Conservation (phyloP, 2,329 filamentous ascomycete species). For the Teratosphaeria pseudoeucalypti region DNA sequence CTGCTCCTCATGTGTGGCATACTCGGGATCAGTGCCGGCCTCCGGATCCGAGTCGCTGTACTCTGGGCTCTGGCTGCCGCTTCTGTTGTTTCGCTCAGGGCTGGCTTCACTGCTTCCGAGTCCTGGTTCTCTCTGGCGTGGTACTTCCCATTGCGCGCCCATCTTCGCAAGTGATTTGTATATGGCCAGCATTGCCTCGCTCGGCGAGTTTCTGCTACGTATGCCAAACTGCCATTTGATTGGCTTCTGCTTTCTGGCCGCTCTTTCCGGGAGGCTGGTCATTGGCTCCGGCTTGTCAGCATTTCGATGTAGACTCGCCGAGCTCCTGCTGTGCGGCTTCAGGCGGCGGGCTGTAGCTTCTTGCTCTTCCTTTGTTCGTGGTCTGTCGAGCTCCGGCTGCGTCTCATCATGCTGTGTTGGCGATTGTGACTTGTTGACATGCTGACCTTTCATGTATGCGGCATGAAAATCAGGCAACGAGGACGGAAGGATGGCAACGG, state of each 20-base stretch:
- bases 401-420: conserved; percentile 31
- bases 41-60: conserved; percentile 30
- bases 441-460: conserved; percentile 68
- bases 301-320: conserved; percentile 14
- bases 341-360: conserved; percentile 70
- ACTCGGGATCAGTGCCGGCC: conserved; percentile 28
- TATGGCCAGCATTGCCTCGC: conserved; percentile 88
- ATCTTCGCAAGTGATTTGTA: conserved; percentile 84
- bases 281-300: conserved; percentile 41
- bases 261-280: conserved; percentile 40
- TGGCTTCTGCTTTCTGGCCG: conserved; percentile 43
- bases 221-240: conserved; percentile 98
- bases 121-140: conserved; percentile 23
- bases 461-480: conserved; percentile 85
- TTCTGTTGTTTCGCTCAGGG: conserved; percentile 15
- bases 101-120: conserved; percentile 28
- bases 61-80: conserved; percentile 25
- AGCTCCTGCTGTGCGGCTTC: conserved; percentile 70
- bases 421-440: conserved; percentile 25
- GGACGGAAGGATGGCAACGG: conserved; percentile 82
- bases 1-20: conserved; percentile 26
- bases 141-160: conserved; percentile 74
- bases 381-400: conserved; percentile 30
- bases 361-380: conserved; percentile 52
- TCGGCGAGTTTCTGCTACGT: conserved; percentile 81